Base-by-base conservation (phyloP, 768 basidiomycete genomes). In the Suillus luteus region DNA sequence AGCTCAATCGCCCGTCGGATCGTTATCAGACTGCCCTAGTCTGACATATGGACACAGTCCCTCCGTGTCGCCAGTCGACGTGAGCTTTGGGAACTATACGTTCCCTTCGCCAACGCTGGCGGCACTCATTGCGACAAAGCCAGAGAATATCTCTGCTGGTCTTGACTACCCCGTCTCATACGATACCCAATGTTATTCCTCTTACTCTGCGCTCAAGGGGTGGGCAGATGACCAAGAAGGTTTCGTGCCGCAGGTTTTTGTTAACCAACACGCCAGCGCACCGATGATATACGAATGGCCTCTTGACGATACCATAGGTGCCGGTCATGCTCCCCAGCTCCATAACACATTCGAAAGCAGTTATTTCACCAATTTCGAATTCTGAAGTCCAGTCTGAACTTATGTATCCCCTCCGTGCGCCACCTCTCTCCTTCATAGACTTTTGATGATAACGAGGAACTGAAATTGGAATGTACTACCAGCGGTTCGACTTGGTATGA, bases 1-100 rank as follows among this genome's bases (percentile, higher is more conserved):
- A 33, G 19, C 72, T 22, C 71, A 71, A 5, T 72, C 71, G 5
- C 55, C 73, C 0, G 12, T n/a, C 3, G 31, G 48, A 22, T 22
- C 31, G 2, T 61, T 27, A 59, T 61, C 66, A 15, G 67, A 73
- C 17, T 75, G 68, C 48, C 52, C 72, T 0, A 62, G 64, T 27
- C 57, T 75, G 41, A 54, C 69, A 1, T 76, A 76, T 37, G 35
- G 62, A 15, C 63, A 68, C n/a, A 75, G 70, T 5, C 71, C 73
- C 24, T 49, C 68, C 3, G 64, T 65, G n/a, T 70, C 73, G 14
- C 74, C 75, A 14, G 51, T 74, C 15, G 74, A 71, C 10, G 64
- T 64, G n/a, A 66, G 71, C 7, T 68, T 75, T 54, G 46, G 66
- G 14, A 52, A 55, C 2, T 76, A 72, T 61, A 27, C 60, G 31